phyloP scores from a whole-genome alignment of 371 early-diverging fungal species.

The Chytridium lagenaria region DNA sequence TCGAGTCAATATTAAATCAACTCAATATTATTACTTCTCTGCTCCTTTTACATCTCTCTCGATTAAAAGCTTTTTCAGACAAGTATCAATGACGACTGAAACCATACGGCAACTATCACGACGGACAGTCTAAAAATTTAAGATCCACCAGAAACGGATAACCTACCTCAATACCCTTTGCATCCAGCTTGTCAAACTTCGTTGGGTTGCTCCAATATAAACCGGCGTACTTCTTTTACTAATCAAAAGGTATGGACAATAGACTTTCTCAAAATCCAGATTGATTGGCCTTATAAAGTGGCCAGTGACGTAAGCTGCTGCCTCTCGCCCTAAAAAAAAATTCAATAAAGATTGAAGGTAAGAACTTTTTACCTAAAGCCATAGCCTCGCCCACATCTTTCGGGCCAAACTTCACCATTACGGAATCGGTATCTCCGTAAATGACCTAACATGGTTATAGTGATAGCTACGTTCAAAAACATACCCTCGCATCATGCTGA shows the following conservation, averaged over 20 bases:
- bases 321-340: constrained; percentile 65
- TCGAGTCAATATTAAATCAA: neutral
- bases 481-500: constrained; percentile 72
- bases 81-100: constrained; percentile 91
- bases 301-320: constrained; percentile 85
- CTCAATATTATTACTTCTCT: constrained; percentile 66
- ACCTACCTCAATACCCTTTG: constrained; percentile 97
- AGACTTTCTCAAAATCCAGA: constrained; percentile 96
- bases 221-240: constrained; percentile 99
- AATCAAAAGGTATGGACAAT: constrained; percentile 75
- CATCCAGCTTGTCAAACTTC: constrained; percentile 92
- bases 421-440: constrained; percentile 99
- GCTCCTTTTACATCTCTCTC: constrained; percentile 94
- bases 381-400: constrained; percentile 83
- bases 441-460: constrained; percentile 71
- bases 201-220: constrained; percentile 96
- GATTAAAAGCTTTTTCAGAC: constrained; percentile 90
- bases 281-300: constrained; percentile 96
- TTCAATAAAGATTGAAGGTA: neutral
- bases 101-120: constrained; percentile 99
- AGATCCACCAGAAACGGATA: constrained; percentile 13
- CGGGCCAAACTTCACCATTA: constrained; percentile 98
- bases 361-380: constrained; percentile 69
- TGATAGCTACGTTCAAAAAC: neutral
- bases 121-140: constrained; percentile 85